Base-by-base conservation (phyloP, 139 green algal genomes). In the Zygnema cylindricum region DNA sequence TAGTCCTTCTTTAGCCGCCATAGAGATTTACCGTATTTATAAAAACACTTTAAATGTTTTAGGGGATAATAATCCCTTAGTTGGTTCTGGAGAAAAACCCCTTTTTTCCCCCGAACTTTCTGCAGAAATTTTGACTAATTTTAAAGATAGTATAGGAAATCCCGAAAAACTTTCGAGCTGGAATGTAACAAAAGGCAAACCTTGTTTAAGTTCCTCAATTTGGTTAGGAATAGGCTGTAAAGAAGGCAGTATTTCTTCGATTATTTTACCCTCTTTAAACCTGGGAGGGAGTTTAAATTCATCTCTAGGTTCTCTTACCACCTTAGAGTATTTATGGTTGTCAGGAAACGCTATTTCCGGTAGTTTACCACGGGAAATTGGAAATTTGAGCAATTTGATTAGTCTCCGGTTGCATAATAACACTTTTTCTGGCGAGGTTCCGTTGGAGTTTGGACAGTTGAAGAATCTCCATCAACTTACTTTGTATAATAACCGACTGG, bases 201-300 rank as follows among this genome's bases (percentile, higher is more conserved):
- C 81, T n/a, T 49, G 33, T 35, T 23, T n/a, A 2, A 38, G 81
- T 69, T 49, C 35, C 77, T 49, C 30, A 77, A 7, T 83, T 33
- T 87, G 81, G 54, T 87, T 16, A 83, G 81, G 81, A 86, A 69
- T 87, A 22, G 69, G 81, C 40, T 87, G 81, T 69, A 11, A 3
- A 7, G 43, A 63, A 39, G 81, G n/a, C 40, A 16, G 16, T 25
- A 69, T 87, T 3, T 21, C 2, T 21, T 21, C 69, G 2, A 38
- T 87, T 3, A 38, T 87, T 38, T 88, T 86, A 21, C 73, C 84
- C 36, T 40, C 16, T 3, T 40, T 49, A 11, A 63, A 63, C 2
- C 81, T 87, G 30, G 42, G 23, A 16, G 81, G 81, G 3, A 40
- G 3, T 42, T 21, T 87, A 39, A 30, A 63, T n/a, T 63, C 81